Evolutionary conservation across 768 basidiomycete species (phyloP).

Genomic region (Hypholoma fasciculare): DNA sequence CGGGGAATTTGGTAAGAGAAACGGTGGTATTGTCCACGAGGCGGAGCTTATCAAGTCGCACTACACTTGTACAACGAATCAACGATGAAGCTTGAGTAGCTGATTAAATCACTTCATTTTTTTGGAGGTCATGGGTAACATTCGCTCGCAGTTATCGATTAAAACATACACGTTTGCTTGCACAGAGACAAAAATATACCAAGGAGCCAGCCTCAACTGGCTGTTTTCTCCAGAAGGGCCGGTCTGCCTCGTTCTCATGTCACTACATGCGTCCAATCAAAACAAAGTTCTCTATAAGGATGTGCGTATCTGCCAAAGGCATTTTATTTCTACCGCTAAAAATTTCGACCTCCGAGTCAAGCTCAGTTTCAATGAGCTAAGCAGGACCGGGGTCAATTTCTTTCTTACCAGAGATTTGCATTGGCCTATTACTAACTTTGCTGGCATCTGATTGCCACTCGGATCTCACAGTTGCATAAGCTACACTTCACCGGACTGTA

Average conservation of each 20-base stretch:
- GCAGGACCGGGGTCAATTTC: too few species aligned
- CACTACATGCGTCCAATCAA: background rate
- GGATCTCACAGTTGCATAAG: too few species aligned
- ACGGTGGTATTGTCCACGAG: constrained; percentile 58
- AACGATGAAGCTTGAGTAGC: too few species aligned
- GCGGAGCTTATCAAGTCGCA: constrained; percentile 31
- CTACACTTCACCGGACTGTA: too few species aligned
- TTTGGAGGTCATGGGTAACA: constrained; percentile 66
- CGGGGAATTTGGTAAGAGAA: constrained; percentile 55
- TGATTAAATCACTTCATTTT: background rate
- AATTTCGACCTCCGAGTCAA: background rate
- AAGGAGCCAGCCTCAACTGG: constrained; percentile 49
- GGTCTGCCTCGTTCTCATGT: background rate
- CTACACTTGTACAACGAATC: too few species aligned
- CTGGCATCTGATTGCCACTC: too few species aligned
- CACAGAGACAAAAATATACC: constrained; percentile 50
- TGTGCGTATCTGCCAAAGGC: constrained; percentile 56
- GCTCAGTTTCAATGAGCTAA: too few species aligned
- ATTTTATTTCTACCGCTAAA: background rate
- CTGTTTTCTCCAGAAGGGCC: constrained; percentile 79
- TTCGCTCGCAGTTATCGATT: constrained; percentile 69
- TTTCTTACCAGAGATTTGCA: too few species aligned
- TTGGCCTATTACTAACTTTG: too few species aligned
- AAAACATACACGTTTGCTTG: constrained; percentile 50
- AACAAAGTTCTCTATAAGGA: constrained; percentile 30